Conservation (phyloP, 148 eudicot species). For the Arctostaphylos glauca region DNA sequence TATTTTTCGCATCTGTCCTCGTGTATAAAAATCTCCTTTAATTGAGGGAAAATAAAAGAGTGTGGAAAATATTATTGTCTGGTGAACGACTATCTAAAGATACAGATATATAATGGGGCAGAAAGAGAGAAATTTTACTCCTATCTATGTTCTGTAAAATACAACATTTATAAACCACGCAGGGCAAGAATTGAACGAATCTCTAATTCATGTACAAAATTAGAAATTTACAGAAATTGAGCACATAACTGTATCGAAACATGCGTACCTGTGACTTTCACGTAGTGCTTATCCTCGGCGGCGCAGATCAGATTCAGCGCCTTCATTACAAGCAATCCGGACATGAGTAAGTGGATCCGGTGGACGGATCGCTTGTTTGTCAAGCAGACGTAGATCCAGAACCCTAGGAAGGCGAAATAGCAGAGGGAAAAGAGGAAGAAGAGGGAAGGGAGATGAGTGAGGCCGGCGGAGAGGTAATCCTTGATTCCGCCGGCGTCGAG, state of each 20-base stretch:
- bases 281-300: constrained; percentile 91
- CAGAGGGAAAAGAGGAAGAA: constrained; percentile 49
- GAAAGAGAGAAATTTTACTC: not conserved
- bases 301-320: constrained; percentile 85
- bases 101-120: not conserved
- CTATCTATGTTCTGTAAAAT: too few relatives aligned
- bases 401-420: constrained; percentile 51
- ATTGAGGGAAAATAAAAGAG: not conserved
- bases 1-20: not conserved
- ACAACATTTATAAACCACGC: too few relatives aligned
- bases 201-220: too few relatives aligned
- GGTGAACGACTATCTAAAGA: not conserved
- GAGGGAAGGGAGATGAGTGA: constrained; percentile 61
- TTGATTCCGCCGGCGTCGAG: constrained; percentile 47
- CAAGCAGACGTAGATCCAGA: constrained; percentile 43
- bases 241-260: not conserved
- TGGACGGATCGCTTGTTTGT: constrained; percentile 57
- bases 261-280: constrained; percentile 74
- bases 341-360: constrained; percentile 72
- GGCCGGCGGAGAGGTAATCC: constrained; percentile 73
- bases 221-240: too few relatives aligned
- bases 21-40: not conserved
- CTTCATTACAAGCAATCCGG: constrained; percentile 62
- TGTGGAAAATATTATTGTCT: not conserved
- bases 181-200: too few relatives aligned